Percentiles rank a stretch among this genome's conserved stretches.
These are phyloP conservation scores for Plasmodium adleri DNA, from an alignment of 169 alveolate species.

Conservation along the genomic window DNA sequence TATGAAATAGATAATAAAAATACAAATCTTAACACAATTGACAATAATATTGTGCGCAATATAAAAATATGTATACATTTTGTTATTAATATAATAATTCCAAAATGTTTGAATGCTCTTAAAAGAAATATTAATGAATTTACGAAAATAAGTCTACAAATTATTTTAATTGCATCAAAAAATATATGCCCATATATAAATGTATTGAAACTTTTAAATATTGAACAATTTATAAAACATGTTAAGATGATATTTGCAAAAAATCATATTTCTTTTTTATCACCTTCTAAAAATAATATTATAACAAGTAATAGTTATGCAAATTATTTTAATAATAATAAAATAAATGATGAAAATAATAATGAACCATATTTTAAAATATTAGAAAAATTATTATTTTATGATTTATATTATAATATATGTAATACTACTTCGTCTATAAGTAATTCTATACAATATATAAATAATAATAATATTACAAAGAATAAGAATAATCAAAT, in stretches of 20 bases:
- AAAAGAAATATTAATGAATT: conserved; percentile 48
- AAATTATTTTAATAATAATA: conserved; percentile 5
- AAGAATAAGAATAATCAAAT: neutral
- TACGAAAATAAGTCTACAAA: conserved; percentile 59
- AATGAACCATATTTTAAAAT: conserved; percentile 12
- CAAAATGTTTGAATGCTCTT: conserved; percentile 71
- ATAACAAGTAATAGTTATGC: too few species aligned
- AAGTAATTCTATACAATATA: too few species aligned
- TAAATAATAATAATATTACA: too few species aligned
- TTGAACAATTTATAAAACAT: conserved; percentile 33
- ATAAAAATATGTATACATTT: conserved; percentile 42
- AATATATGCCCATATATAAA: conserved; percentile 47
- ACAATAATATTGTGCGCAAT: conserved; percentile 15
- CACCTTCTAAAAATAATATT: conserved; percentile 3
- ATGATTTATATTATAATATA: conserved; percentile 42
- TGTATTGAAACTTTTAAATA: conserved; percentile 20
- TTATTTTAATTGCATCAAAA: conserved; percentile 39
- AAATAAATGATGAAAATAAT: neutral
- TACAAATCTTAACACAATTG: too few species aligned
- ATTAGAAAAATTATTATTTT: conserved; percentile 48
- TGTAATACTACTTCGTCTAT: too few species aligned
- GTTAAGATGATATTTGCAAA: conserved; percentile 18
- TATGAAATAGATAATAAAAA: conserved; percentile 6
- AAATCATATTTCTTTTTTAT: conserved; percentile 14
- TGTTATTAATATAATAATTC: conserved; percentile 65